Evolutionary conservation across 352 stramenopile species (phyloP).

Genomic region (Phytophthora syringae): DNA sequence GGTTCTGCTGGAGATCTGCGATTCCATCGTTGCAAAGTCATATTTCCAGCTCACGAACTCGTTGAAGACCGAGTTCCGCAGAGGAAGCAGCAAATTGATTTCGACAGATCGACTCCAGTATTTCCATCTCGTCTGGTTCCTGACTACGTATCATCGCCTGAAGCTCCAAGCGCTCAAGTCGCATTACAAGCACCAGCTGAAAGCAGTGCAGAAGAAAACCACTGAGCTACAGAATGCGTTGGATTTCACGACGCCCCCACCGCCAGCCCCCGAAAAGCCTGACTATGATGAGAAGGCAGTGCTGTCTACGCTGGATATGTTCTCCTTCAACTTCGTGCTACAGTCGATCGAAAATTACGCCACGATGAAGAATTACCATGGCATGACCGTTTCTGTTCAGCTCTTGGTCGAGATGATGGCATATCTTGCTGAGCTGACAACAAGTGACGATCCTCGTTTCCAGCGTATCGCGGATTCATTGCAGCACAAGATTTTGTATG

Average conservation of each 20-base stretch:
- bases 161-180: conserved; percentile 80
- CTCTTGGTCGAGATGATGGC: conserved; percentile 87
- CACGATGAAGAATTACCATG: conserved; percentile 79
- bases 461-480: conserved; percentile 85
- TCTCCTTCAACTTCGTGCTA: conserved; percentile 91
- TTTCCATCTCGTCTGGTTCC: conserved; percentile 88
- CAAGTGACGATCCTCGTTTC: conserved; percentile 78
- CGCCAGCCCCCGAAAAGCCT: conserved; percentile 50
- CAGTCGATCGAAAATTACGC: conserved; percentile 90
- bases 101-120: conserved; percentile 89
- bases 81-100: conserved; percentile 85
- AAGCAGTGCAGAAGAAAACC: conserved; percentile 62
- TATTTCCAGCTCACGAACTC: conserved; percentile 89
- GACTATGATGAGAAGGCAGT: conserved; percentile 81
- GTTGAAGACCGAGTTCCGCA: conserved; percentile 87
- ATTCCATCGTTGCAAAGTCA: conserved; percentile 75
- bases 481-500: conserved; percentile 91
- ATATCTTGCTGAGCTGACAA: conserved; percentile 76
- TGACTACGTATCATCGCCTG: conserved; percentile 82
- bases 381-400: conserved; percentile 83
- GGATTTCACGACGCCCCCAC: conserved; percentile 54
- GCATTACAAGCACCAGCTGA: conserved; percentile 63
- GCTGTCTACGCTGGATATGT: conserved; percentile 89
- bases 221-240: conserved; percentile 56
- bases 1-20: conserved; percentile 76